A percentile compares a stretch with the other conserved stretches of the same genome.
Evolutionary conservation across 2,329 filamentous ascomycete species (phyloP).

Genomic region (Apiospora pterosperma): DNA sequence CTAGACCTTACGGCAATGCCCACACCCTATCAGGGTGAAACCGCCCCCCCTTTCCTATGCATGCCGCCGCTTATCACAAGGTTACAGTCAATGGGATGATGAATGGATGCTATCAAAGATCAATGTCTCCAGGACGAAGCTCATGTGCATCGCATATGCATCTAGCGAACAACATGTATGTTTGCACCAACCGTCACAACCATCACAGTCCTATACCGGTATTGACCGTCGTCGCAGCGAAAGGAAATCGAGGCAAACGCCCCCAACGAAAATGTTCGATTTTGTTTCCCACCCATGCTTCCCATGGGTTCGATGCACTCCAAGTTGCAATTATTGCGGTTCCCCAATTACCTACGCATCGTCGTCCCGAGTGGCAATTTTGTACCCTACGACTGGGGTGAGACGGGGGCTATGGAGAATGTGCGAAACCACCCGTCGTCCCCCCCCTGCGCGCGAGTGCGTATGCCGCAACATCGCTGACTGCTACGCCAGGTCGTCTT

Average conservation of each 20-base stretch:
- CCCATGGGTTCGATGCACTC: constrained; percentile 82
- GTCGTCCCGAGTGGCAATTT: constrained; percentile 87
- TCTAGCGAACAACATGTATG: constrained; percentile 49
- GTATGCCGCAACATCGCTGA: constrained; percentile 12
- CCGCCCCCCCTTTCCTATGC: not conserved
- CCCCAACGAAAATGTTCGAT: constrained; percentile 52
- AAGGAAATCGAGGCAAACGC: constrained; percentile 45
- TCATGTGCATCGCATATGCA: constrained; percentile 59
- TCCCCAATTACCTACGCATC: constrained; percentile 68
- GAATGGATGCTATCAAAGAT: constrained; percentile 76
- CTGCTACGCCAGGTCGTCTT: constrained; percentile 64
- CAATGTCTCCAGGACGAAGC: constrained; percentile 54
- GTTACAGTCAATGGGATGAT: constrained; percentile 65
- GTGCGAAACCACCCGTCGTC: constrained; percentile 36
- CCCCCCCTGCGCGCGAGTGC: constrained; percentile 4
- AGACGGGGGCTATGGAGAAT: constrained; percentile 81
- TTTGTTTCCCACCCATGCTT: constrained; percentile 81
- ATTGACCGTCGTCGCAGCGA: constrained; percentile 34
- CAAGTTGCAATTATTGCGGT: constrained; percentile 88
- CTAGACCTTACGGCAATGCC: not conserved
- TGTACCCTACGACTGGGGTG: constrained; percentile 84
- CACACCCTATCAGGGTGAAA: not conserved
- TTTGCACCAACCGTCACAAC: not conserved
- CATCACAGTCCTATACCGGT: not conserved
- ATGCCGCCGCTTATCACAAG: not conserved